Evolutionary conservation across 345 rosid species (phyloP).

Genomic region (Arabis alpina): DNA sequence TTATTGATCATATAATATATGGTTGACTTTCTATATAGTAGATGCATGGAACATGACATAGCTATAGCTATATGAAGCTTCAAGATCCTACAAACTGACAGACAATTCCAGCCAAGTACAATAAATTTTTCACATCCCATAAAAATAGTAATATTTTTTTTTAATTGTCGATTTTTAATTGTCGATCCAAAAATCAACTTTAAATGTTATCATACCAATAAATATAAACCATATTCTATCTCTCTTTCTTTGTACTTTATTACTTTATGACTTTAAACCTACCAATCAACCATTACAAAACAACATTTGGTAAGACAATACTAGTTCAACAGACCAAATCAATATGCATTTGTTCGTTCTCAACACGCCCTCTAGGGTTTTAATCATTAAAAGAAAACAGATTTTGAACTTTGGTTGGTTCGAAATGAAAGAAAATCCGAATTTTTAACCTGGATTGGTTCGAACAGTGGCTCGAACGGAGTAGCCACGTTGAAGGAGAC

Average conservation of each 20-base stretch:
- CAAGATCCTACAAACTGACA: conserved; percentile 45
- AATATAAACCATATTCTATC: background rate
- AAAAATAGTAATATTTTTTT: background rate
- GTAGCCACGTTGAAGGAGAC: conserved; percentile 58
- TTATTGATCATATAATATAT: conserved; percentile 27
- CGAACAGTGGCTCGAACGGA: conserved; percentile 58
- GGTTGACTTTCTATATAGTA: conserved; percentile 34
- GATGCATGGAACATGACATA: conserved; percentile 42
- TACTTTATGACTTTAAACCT: conserved; percentile 10
- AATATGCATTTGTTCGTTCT: no score
- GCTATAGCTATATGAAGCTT: conserved; percentile 25
- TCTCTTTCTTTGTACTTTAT: conserved; percentile 11
- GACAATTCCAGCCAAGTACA: conserved; percentile 47
- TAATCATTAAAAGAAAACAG: no score
- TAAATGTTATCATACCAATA: conserved; percentile 10
- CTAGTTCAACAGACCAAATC: background rate
- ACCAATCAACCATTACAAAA: conserved; percentile 13
- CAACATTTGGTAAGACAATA: background rate
- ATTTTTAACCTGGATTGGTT: conserved; percentile 40
- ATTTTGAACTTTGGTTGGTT: conserved; percentile 39
- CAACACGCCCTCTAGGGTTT: no score
- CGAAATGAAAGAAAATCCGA: conserved; percentile 24
- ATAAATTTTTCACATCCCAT: conserved; percentile 37
- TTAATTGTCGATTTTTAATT: conserved; percentile 24
- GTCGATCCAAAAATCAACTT: conserved; percentile 40